phyloP scores from a whole-genome alignment of 495 filamentous ascomycete genomes.

The Baudoinia panamericana region DNA sequence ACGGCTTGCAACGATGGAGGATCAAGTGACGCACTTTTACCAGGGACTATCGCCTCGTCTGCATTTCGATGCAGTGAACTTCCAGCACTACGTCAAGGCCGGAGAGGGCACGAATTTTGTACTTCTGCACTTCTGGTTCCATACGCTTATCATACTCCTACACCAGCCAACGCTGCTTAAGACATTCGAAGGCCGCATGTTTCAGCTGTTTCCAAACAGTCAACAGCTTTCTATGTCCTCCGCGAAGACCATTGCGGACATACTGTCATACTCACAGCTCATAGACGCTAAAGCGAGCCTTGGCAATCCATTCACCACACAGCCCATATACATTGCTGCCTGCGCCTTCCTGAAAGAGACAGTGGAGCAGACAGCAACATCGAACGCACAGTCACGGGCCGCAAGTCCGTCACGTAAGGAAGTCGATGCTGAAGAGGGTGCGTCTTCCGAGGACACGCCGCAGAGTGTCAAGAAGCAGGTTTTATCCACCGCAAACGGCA shows the following conservation, averaged over 20 bases:
- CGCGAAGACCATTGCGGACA: constrained; percentile 79
- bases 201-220: constrained; percentile 60
- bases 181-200: constrained; percentile 56
- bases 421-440: background rate
- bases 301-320: constrained; percentile 75
- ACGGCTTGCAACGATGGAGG: constrained; percentile 58
- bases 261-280: constrained; percentile 63
- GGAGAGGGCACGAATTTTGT: constrained; percentile 74
- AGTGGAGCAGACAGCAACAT: constrained; percentile 39
- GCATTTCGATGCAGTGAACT: constrained; percentile 68
- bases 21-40: constrained; percentile 65
- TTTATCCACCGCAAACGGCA: background rate
- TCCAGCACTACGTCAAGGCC: constrained; percentile 59
- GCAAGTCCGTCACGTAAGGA: constrained; percentile 23
- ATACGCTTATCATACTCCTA: constrained; percentile 69
- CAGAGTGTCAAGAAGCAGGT: background rate
- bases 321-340: constrained; percentile 80
- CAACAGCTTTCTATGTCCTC: constrained; percentile 75
- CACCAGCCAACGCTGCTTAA: constrained; percentile 71
- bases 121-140: constrained; percentile 84
- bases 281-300: constrained; percentile 69
- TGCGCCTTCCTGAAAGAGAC: constrained; percentile 78
- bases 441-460: background rate
- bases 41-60: constrained; percentile 56
- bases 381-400: constrained; percentile 38